phyloP scores from a whole-genome alignment of 805 yeast genomes.

The Allodekkera sacchari region DNA sequence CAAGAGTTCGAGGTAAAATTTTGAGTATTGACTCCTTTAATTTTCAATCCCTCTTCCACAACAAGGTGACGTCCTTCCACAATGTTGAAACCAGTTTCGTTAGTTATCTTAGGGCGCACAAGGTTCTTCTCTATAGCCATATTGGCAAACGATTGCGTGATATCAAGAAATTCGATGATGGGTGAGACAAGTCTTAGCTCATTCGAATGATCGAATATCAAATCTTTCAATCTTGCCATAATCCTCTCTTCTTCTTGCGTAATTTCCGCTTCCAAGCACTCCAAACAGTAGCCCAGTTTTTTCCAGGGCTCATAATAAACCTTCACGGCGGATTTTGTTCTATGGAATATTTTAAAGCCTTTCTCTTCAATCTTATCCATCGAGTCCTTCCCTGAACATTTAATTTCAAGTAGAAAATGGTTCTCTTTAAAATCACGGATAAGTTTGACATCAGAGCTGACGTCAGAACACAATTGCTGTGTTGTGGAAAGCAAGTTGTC shows the following conservation, averaged over 20 bases:
- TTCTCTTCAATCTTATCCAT: conserved; percentile 9
- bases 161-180: conserved; percentile 58
- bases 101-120: conserved; percentile 55
- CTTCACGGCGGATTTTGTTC: conserved; percentile 19
- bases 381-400: conserved; percentile 18
- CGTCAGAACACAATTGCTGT: conserved; percentile 5
- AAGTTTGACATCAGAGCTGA: conserved; percentile 20
- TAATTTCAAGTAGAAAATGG: conserved; percentile 20
- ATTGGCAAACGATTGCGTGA: conserved; percentile 60
- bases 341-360: conserved; percentile 14
- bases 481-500: conserved; percentile 6
- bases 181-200: conserved; percentile 41
- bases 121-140: conserved; percentile 63
- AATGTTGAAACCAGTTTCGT: conserved; percentile 40
- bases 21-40: conserved; percentile 29
- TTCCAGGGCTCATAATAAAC: conserved; percentile 44
- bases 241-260: conserved; percentile 46
- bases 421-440: conserved; percentile 19
- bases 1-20: conserved; percentile 44
- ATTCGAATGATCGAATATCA: conserved; percentile 35
- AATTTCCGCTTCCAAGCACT: conserved; percentile 38
- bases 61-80: conserved; percentile 73
- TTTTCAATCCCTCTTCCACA: conserved; percentile 66
- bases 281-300: conserved; percentile 40
- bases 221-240: conserved; percentile 37